phyloP scores from a whole-genome alignment of 257 asterid species.

The Scutellaria barbata region DNA sequence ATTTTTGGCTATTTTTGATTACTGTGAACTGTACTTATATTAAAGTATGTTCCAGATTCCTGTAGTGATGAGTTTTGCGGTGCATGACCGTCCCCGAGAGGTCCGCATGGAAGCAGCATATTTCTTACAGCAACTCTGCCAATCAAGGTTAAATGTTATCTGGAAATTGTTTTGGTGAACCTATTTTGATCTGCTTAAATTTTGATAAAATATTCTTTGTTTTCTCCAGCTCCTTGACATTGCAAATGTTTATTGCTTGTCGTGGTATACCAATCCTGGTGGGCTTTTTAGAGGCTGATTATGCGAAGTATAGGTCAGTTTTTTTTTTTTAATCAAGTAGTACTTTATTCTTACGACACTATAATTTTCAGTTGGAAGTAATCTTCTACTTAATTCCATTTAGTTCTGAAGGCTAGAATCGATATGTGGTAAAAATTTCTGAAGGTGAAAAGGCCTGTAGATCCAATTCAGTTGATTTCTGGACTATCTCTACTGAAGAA shows the following conservation, averaged over 20 bases:
- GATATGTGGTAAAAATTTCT: background rate
- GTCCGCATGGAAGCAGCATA: conserved; percentile 98
- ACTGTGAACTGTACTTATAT: conserved; percentile 29
- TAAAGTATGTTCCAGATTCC: conserved; percentile 66
- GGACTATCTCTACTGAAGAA: conserved; percentile 17
- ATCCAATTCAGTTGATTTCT: background rate
- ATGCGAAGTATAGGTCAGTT: conserved; percentile 89
- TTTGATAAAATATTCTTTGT: conserved; percentile 32
- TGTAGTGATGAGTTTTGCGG: conserved; percentile 89
- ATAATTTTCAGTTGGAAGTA: conserved; percentile 23
- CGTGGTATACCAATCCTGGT: conserved; percentile 97
- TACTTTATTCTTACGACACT: conserved; percentile 21
- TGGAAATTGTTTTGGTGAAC: conserved; percentile 9
- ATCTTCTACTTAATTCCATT: background rate
- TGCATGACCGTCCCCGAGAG: conserved; percentile 92
- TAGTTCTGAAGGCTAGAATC: conserved; percentile 21
- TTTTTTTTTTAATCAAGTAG: conserved; percentile 22
- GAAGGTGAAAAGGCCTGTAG: background rate
- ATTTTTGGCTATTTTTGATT: conserved; percentile 14
- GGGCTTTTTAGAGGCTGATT: conserved; percentile 98
- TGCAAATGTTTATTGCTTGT: conserved; percentile 97
- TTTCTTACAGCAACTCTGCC: conserved; percentile 96
- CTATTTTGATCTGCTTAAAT: conserved; percentile 19
- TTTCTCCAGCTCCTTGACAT: conserved; percentile 78
- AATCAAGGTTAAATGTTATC: conserved; percentile 73